Conservation (phyloP, 1,139 yeast species). For the Casaregolazyma suthepensis region DNA sequence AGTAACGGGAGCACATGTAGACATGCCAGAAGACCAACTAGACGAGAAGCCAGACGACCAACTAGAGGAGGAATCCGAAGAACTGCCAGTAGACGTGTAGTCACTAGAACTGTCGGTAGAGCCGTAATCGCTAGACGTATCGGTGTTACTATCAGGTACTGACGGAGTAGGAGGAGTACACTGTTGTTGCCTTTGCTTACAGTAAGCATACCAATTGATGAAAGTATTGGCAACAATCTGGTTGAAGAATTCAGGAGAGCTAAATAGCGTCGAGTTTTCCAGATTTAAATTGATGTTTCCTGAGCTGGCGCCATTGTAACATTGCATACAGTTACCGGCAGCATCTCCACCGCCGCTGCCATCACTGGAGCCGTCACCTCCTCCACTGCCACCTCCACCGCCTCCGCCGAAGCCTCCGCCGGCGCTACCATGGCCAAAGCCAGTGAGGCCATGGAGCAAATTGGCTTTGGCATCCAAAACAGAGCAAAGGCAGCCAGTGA, state of each 20-base stretch:
- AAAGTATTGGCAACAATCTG: constrained; percentile 22
- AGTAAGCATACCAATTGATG: constrained; percentile 18
- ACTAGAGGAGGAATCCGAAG: constrained; percentile 1
- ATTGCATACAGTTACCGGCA: constrained; percentile 20
- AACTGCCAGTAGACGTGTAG: neutral
- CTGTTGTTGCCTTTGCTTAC: constrained; percentile 11
- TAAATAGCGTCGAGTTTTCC: constrained; percentile 18
- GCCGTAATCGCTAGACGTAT: constrained; percentile 1
- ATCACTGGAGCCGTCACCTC: neutral
- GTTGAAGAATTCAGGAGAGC: constrained; percentile 16
- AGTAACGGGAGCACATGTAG: constrained; percentile 19
- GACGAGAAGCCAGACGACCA: constrained; percentile 1
- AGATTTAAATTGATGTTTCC: constrained; percentile 17
- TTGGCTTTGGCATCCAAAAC: neutral
- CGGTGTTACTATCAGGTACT: constrained; percentile 3
- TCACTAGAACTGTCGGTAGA: constrained; percentile 4
- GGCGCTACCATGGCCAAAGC: neutral
- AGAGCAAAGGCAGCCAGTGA: constrained; percentile 1
- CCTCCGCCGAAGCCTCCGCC: neutral
- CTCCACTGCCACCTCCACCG: neutral
- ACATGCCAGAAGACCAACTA: neutral
- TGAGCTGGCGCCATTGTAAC: constrained; percentile 17
- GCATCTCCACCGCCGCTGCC: neutral
- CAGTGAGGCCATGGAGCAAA: neutral
- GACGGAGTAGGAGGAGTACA: constrained; percentile 10